Evolutionary conservation across 1,284 basidiomycete species (phyloP).

Genomic region (Xerocomus nothofagi): DNA sequence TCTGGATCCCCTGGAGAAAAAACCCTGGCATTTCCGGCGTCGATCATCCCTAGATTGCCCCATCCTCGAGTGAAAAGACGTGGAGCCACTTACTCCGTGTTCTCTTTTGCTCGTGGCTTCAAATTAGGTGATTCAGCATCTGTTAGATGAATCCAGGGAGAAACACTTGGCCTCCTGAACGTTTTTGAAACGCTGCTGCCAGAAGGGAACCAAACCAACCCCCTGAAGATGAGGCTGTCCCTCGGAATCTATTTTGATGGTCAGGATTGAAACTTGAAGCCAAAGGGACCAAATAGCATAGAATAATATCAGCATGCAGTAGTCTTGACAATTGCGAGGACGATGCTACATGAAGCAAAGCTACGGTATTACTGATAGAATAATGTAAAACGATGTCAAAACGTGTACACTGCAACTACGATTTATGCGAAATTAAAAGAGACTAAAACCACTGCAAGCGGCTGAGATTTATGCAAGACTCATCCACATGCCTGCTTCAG

Average conservation of each 20-base stretch:
- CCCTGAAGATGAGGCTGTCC: too few relatives aligned
- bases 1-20: slow-evolving; percentile 13
- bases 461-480: slow-evolving; percentile 52
- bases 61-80: not conserved
- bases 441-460: not conserved
- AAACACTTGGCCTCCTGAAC: too few relatives aligned
- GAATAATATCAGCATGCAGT: slow-evolving; percentile 20
- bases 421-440: slow-evolving; percentile 12
- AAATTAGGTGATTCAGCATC: not conserved
- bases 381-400: slow-evolving; percentile 27
- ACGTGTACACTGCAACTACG: slow-evolving; percentile 12
- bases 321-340: slow-evolving; percentile 25
- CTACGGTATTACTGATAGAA: slow-evolving; percentile 36
- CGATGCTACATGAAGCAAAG: slow-evolving; percentile 33
- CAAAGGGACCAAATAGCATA: slow-evolving; percentile 6
- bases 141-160: too few relatives aligned
- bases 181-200: not conserved
- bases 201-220: too few relatives aligned
- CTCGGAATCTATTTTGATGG: not conserved
- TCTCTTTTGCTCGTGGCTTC: not conserved
- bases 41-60: not conserved
- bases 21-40: slow-evolving; percentile 6
- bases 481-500: slow-evolving; percentile 74
- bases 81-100: not conserved
- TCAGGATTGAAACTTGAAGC: not conserved